Percentiles rank a stretch among this genome's conserved stretches.
Conservation (phyloP, 257 asterid species). For the Penstemon barbatus region DNA sequence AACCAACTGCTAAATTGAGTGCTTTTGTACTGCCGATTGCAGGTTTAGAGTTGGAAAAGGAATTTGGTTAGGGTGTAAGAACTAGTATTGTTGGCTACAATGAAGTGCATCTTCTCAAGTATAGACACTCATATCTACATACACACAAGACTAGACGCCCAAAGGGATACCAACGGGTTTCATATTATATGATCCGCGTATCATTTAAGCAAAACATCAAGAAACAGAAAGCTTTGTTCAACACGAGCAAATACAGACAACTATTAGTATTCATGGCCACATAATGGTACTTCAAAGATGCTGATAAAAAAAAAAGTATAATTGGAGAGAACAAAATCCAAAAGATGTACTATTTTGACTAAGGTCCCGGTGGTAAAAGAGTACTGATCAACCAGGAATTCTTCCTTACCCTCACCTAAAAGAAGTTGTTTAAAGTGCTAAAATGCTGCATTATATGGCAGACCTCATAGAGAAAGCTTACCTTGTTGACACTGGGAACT, state of each 20-base stretch:
- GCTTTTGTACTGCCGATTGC: background rate
- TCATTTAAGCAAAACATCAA: background rate
- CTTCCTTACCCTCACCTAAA: background rate
- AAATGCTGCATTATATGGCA: background rate
- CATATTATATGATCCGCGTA: background rate
- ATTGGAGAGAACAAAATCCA: background rate
- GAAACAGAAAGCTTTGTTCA: background rate
- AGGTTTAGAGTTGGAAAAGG: background rate
- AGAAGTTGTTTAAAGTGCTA: background rate
- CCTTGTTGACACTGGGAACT: slow-evolving; percentile 99
- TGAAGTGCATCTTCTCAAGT: background rate
- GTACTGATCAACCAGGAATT: background rate
- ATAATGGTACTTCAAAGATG: background rate
- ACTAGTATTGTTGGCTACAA: background rate
- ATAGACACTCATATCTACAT: background rate
- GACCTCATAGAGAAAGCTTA: slow-evolving; percentile 22
- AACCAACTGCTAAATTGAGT: no score
- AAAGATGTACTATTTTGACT: background rate
- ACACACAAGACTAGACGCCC: background rate
- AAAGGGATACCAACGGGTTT: slow-evolving; percentile 3
- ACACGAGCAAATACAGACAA: background rate
- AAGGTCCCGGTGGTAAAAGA: background rate
- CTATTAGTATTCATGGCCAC: background rate
- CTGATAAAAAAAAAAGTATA: background rate
- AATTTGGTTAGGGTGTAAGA: background rate